A percentile compares a stretch with the other conserved stretches of the same genome.
These are phyloP conservation scores for Haplosporangium gracile DNA, from an alignment of 192 early-diverging fungal genomes.

Conservation along the genomic window DNA sequence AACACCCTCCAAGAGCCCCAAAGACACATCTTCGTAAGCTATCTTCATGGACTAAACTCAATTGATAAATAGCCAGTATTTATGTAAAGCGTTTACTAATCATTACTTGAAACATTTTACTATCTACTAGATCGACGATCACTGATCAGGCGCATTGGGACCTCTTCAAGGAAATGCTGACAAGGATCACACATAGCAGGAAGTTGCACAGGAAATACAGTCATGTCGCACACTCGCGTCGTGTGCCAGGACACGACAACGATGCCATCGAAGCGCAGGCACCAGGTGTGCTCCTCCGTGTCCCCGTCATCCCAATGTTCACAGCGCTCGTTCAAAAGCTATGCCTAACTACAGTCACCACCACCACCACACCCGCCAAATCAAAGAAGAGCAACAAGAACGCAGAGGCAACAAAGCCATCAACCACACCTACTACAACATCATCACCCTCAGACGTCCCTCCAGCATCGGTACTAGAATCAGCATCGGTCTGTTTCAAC, in stretches of 20 bases:
- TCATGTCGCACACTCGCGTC: background rate
- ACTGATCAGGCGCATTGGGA: conserved; percentile 51
- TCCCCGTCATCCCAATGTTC: conserved; percentile 44
- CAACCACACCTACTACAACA: background rate
- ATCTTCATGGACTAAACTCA: background rate
- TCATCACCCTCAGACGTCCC: background rate
- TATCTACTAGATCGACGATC: conserved; percentile 15
- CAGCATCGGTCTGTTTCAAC: conserved; percentile 25
- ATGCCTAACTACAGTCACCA: background rate
- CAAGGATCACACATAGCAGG: conserved; percentile 20
- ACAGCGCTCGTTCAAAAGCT: conserved; percentile 30
- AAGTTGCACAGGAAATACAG: conserved; percentile 15
- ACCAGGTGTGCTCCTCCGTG: conserved; percentile 29
- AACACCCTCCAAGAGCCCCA: conserved; percentile 30
- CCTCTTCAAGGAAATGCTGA: conserved; percentile 41
- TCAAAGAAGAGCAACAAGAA: conserved; percentile 17
- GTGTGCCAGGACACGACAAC: background rate
- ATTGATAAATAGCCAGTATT: background rate
- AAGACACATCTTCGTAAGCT: conserved; percentile 32
- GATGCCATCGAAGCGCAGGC: conserved; percentile 12
- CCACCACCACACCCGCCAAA: background rate
- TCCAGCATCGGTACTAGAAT: conserved; percentile 12
- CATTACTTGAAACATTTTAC: background rate
- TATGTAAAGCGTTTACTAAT: background rate
- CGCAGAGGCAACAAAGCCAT: background rate